Conservation (phyloP, 371 early-diverging fungal genomes). For the Mucor circinelloides region DNA sequence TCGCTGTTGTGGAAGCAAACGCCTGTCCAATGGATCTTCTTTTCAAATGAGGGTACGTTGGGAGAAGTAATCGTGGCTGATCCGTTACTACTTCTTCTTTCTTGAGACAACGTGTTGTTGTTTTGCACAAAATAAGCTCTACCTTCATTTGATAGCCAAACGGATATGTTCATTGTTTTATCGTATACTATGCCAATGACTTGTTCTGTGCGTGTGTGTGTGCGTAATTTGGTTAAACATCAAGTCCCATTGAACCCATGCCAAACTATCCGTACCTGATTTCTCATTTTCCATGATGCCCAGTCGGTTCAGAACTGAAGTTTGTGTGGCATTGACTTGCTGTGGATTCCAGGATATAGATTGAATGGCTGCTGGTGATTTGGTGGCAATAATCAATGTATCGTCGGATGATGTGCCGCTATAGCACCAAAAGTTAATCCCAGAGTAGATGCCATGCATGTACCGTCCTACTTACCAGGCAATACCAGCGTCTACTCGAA, state of each 20-base stretch:
- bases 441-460: no score
- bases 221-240: not conserved
- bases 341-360: conserved; percentile 56
- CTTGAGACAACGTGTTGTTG: not conserved
- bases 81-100: conserved; percentile 14
- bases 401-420: conserved; percentile 51
- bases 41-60: conserved; percentile 30
- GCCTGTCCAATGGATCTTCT: conserved; percentile 41
- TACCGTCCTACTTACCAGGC: conserved; percentile 50
- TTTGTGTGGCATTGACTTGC: conserved; percentile 45
- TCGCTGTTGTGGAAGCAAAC: conserved; percentile 39
- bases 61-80: conserved; percentile 13
- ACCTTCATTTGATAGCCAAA: conserved; percentile 48
- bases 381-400: conserved; percentile 46
- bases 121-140: conserved; percentile 44
- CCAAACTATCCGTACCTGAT: conserved; percentile 2
- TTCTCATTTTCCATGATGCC: conserved; percentile 30
- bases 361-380: conserved; percentile 49
- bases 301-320: conserved; percentile 29
- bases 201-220: conserved; percentile 30
- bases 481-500: conserved; percentile 53
- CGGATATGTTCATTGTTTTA: conserved; percentile 40
- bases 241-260: not conserved
- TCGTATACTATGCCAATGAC: conserved; percentile 30
- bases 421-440: not conserved